phyloP scores from a whole-genome alignment of 129 eudicot genomes.

The Tagetes patula region DNA sequence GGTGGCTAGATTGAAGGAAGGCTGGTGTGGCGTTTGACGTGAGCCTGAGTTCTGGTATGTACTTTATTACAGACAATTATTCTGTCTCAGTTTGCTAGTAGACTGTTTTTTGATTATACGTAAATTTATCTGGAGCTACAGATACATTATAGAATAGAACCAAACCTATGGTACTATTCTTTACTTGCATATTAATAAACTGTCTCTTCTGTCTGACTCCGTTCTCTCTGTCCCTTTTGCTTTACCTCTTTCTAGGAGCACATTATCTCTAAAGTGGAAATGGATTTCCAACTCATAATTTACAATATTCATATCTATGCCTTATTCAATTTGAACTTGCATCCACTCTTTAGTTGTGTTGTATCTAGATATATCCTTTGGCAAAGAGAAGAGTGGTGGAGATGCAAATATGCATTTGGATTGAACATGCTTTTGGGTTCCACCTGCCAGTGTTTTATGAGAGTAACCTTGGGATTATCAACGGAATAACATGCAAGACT shows the following conservation, averaged over 20 bases:
- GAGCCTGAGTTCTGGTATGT: conserved; percentile 29
- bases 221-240: conserved; percentile 10
- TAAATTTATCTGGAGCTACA: conserved; percentile 21
- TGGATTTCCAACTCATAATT: conserved; percentile 10
- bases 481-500: conserved; percentile 6
- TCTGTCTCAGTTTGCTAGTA: conserved; percentile 31
- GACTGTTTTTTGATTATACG: conserved; percentile 21
- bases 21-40: conserved; percentile 12
- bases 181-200: conserved; percentile 4
- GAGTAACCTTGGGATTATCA: conserved; percentile 9
- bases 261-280: conserved; percentile 9
- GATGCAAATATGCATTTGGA: conserved; percentile 11
- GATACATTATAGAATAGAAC: neutral
- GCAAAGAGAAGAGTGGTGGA: conserved; percentile 16
- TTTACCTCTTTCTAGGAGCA: conserved; percentile 13
- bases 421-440: conserved; percentile 20
- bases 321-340: conserved; percentile 16
- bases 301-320: conserved; percentile 10
- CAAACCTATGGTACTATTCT: conserved; percentile 12
- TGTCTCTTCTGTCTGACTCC: neutral
- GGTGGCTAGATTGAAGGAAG: conserved; percentile 35
- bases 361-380: conserved; percentile 10
- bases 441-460: neutral
- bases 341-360: conserved; percentile 13
- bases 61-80: conserved; percentile 22